phyloP scores from a whole-genome alignment of 2,329 filamentous ascomycete species.

The Diaporthe australafricana region DNA sequence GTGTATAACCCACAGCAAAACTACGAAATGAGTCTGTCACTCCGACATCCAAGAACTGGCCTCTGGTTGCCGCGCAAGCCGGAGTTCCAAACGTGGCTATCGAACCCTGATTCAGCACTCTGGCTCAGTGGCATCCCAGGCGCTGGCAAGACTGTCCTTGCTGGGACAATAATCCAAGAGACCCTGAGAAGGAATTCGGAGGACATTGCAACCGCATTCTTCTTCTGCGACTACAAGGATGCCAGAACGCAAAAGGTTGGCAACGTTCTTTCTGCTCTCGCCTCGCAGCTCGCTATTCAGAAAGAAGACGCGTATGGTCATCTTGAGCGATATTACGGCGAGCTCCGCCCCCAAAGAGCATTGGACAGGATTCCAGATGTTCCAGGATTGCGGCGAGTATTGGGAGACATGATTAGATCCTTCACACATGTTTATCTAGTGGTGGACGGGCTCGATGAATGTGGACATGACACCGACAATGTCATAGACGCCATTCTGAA shows the following conservation, averaged over 20 bases:
- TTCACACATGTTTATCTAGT: not conserved
- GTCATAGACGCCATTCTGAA: not conserved
- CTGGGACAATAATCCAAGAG: constrained; percentile 41
- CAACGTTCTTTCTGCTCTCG: constrained; percentile 44
- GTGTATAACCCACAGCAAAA: constrained; percentile 42
- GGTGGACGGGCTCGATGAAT: constrained; percentile 15
- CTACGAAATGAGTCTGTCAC: constrained; percentile 38
- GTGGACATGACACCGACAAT: not conserved
- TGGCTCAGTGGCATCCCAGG: constrained; percentile 46
- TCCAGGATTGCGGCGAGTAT: not conserved
- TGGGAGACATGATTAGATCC: constrained; percentile 1
- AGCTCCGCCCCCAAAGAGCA: constrained; percentile 32
- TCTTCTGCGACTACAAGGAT: constrained; percentile 49
- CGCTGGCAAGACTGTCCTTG: constrained; percentile 45
- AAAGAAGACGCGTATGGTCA: constrained; percentile 40
- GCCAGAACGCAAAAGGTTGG: constrained; percentile 35
- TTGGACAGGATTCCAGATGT: not conserved
- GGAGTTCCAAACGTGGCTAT: constrained; percentile 41
- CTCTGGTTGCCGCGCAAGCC: constrained; percentile 39
- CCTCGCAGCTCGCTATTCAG: constrained; percentile 46
- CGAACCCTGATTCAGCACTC: constrained; percentile 36
- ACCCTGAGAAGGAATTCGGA: constrained; percentile 33
- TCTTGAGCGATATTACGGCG: constrained; percentile 39
- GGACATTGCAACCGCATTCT: constrained; percentile 41
- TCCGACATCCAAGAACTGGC: constrained; percentile 42